Evolutionary conservation across 176 grass and related monocot genomes (phyloP).

Genomic region (Musa acuminata): DNA sequence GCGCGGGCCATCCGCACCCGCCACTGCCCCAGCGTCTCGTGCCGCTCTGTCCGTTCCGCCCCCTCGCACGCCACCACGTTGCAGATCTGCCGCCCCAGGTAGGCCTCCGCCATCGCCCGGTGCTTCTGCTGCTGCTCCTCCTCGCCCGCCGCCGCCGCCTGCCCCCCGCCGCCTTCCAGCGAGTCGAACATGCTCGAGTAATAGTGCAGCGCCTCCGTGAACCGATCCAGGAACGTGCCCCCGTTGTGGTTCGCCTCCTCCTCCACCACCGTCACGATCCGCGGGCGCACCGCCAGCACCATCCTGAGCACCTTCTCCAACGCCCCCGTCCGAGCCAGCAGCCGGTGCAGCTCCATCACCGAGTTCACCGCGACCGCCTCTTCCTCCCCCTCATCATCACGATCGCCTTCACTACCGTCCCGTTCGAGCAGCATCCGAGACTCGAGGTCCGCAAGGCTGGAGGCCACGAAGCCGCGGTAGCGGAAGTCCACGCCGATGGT

Average conservation of each 20-base stretch:
- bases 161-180: constrained; percentile 38
- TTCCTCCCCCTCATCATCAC: constrained; percentile 31
- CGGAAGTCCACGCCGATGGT: constrained; percentile 82
- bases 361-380: constrained; percentile 89
- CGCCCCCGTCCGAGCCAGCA: constrained; percentile 60
- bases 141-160: constrained; percentile 14
- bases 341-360: constrained; percentile 66
- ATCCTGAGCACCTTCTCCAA: constrained; percentile 80
- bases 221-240: constrained; percentile 63
- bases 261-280: constrained; percentile 81
- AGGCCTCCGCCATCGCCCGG: constrained; percentile 83
- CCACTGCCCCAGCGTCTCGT: constrained; percentile 79
- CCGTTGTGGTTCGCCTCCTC: constrained; percentile 91
- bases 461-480: constrained; percentile 65
- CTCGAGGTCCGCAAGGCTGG: constrained; percentile 72
- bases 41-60: constrained; percentile 74
- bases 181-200: constrained; percentile 99
- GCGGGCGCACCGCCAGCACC: constrained; percentile 53
- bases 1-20: constrained; percentile 43
- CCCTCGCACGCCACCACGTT: constrained; percentile 92
- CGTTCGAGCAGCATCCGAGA: constrained; percentile 55
- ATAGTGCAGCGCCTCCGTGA: constrained; percentile 89
- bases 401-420: constrained; percentile 11
- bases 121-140: background rate
- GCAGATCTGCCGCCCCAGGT: constrained; percentile 86